Percentiles rank a stretch among this genome's conserved stretches.
phyloP scores from a whole-genome alignment of 768 basidiomycete species.

The Porphyrellus cyaneotinctus region DNA sequence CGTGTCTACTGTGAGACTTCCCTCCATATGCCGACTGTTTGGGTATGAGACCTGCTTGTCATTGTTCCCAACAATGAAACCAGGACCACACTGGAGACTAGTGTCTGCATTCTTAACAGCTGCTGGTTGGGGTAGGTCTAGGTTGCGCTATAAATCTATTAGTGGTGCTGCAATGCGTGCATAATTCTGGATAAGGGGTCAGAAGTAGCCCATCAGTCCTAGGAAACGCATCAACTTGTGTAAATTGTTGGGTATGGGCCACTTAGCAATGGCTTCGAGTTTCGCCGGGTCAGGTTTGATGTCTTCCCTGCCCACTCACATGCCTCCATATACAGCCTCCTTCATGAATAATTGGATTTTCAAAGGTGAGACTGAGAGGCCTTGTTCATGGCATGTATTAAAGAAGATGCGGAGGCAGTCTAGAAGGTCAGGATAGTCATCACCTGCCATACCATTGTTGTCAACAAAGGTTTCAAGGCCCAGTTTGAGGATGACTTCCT shows the following conservation, averaged over 20 bases:
- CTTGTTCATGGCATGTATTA: not conserved
- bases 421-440: not conserved
- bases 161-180: not conserved
- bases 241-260: not conserved
- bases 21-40: no score
- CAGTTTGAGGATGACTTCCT: not conserved
- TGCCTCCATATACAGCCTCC: not conserved
- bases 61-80: no score
- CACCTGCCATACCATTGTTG: not conserved
- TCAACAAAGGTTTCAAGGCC: not conserved
- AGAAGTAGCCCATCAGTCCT: conserved; percentile 6
- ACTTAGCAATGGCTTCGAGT: conserved; percentile 3
- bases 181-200: conserved; percentile 10
- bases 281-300: conserved; percentile 1
- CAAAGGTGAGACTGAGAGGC: conserved; percentile 3
- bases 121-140: not conserved
- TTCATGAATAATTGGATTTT: conserved; percentile 10
- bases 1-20: no score
- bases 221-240: conserved; percentile 1
- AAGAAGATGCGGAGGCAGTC: not conserved
- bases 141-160: not conserved
- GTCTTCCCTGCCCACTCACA: not conserved
- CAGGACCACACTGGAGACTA: conserved; percentile 12
- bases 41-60: no score
- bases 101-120: not conserved